These are phyloP conservation scores for Truncatella angustata DNA, from an alignment of 2,329 filamentous ascomycete genomes.

Conservation along the genomic window DNA sequence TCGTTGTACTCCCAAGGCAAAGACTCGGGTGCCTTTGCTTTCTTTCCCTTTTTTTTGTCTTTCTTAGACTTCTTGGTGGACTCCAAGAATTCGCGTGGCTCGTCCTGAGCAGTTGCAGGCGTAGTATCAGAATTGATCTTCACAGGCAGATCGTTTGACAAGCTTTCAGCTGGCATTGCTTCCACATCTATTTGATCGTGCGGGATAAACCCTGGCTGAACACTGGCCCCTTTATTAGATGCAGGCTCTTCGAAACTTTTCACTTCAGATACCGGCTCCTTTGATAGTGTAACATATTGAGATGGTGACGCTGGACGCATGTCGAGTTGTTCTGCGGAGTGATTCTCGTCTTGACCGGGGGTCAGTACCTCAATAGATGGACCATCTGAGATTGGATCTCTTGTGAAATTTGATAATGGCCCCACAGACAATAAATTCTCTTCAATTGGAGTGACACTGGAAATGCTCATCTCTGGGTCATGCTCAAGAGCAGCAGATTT, in stretches of 20 bases:
- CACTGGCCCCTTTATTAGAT: too few relatives aligned
- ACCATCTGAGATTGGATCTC: neutral
- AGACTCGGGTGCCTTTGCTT: conserved; percentile 8
- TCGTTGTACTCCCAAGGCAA: conserved; percentile 7
- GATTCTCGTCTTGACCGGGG: too few relatives aligned
- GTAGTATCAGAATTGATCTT: neutral
- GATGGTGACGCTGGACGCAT: too few relatives aligned
- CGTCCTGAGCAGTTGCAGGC: neutral
- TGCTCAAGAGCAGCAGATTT: neutral
- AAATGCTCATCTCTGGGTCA: conserved; percentile 1
- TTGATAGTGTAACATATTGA: too few relatives aligned
- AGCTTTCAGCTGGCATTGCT: neutral
- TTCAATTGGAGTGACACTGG: neutral
- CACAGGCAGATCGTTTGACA: neutral
- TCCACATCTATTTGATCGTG: neutral
- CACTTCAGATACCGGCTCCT: neutral
- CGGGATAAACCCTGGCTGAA: too few relatives aligned
- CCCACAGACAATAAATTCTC: neutral
- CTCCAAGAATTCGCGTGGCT: conserved; percentile 14
- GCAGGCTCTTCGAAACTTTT: neutral
- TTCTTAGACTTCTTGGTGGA: conserved; percentile 32
- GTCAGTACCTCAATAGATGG: neutral
- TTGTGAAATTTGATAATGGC: neutral
- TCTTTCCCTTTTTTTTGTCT: conserved; percentile 25
- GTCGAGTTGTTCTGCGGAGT: too few relatives aligned